Evolutionary conservation across 768 basidiomycete species (phyloP).

Genomic region (button mushroom (Agaricus bisporus)): DNA sequence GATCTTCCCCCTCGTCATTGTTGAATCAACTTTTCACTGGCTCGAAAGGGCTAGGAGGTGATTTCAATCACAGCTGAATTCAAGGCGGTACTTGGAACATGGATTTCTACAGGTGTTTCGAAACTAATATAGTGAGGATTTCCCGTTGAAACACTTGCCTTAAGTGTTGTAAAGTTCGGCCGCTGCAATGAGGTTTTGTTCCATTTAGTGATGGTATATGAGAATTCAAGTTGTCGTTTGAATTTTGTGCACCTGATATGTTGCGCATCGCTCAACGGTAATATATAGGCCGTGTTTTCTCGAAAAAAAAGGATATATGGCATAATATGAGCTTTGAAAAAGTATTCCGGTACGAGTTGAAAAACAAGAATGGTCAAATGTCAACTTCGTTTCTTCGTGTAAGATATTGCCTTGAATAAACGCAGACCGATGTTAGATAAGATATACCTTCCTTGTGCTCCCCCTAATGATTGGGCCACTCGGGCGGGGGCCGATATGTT

Average conservation of each 20-base stretch:
- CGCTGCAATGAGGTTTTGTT: not conserved
- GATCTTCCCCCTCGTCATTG: slow-evolving; percentile 38
- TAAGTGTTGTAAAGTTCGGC: slow-evolving; percentile 31
- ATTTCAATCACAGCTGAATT: slow-evolving; percentile 36
- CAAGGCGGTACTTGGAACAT: slow-evolving; percentile 31
- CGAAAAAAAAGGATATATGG: not conserved
- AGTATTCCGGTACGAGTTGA: too few relatives aligned
- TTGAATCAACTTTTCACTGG: slow-evolving; percentile 46
- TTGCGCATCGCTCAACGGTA: not conserved
- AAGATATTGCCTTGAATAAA: too few relatives aligned
- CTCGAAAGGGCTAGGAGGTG: slow-evolving; percentile 45
- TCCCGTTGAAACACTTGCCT: slow-evolving; percentile 42
- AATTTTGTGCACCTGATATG: not conserved
- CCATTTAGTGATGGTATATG: not conserved
- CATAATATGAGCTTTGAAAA: not conserved
- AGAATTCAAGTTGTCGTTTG: slow-evolving; percentile 1
- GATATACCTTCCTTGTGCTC: not conserved
- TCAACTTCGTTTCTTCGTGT: too few relatives aligned
- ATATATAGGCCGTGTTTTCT: too few relatives aligned
- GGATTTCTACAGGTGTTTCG: slow-evolving; percentile 42
- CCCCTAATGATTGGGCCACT: slow-evolving; percentile 6
- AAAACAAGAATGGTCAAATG: too few relatives aligned
- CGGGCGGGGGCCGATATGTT: too few relatives aligned
- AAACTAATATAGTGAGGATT: slow-evolving; percentile 46
- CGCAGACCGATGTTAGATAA: too few relatives aligned